phyloP scores from a whole-genome alignment of 1,284 basidiomycete species.

The Ustilago cynodontis region DNA sequence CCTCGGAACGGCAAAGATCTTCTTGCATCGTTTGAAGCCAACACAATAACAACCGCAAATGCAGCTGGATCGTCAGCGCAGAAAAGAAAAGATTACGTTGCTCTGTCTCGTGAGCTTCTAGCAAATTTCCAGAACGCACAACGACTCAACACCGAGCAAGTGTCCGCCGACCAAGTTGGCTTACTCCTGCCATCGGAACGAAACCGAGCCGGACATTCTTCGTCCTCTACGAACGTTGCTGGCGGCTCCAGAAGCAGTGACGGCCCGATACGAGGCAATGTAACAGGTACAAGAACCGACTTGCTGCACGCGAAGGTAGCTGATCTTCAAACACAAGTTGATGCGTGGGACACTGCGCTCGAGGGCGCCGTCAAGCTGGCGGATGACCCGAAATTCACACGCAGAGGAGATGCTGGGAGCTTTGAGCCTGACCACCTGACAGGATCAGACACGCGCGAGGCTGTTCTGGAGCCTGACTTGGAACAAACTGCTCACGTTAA shows the following conservation, averaged over 20 bases:
- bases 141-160: conserved; percentile 32
- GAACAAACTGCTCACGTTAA: neutral
- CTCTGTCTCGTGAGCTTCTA: conserved; percentile 23
- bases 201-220: neutral
- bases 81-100: conserved; percentile 20
- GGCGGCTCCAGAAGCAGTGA: neutral
- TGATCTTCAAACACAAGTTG: conserved; percentile 31
- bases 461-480: neutral
- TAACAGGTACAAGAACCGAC: conserved; percentile 27
- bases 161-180: conserved; percentile 23
- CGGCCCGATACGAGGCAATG: neutral
- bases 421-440: neutral
- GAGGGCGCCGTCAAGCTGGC: conserved; percentile 4
- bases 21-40: conserved; percentile 13
- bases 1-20: neutral
- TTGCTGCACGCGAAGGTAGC: conserved; percentile 44
- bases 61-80: neutral
- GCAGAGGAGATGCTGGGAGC: neutral
- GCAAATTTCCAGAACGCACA: conserved; percentile 18
- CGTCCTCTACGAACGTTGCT: neutral
- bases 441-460: neutral
- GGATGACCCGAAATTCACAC: neutral
- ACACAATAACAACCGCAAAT: neutral
- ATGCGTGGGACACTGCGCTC: conserved; percentile 29
- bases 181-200: conserved; percentile 37